Evolutionary conservation across 345 rosid species (phyloP), one percentile per base, ranked within the genome.

Genomic region (Arabis alpina): DNA sequence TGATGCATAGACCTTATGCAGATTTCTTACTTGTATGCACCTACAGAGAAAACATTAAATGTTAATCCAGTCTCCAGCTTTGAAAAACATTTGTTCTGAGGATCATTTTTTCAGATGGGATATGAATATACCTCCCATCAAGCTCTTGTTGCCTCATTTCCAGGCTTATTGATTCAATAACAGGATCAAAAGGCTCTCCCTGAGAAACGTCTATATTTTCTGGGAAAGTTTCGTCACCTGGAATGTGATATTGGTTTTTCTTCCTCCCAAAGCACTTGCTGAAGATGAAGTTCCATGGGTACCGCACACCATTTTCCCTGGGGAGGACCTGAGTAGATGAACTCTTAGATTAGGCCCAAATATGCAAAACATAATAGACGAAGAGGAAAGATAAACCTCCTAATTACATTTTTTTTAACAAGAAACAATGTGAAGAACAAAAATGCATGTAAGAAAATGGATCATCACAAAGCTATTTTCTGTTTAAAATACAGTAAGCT

Each of bases 141-240:
- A 86, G 84, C 79, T 91, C 98, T 77, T 85, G 97, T 76, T 89
- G 98, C 81, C 92, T 89, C 98, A 93, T 93, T 62, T 93, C 98
- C 85, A 93, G 80, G 78, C 90, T 93, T 76, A 93, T 81, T 48
- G 88, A 78, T 83, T 93, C 98, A 23, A 81, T 60, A 68, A 80
- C 87, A 52, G 90, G 84, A 73, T 72, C 81, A 63, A 61, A 65
- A 67, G 40, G 49, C 70, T 77, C 88, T 69, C 77, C 82, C 68
- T 74, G 62, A 64, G 70, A 27, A 70, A 30, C 56, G 5, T 51
- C 81, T 60, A 74, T 68, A 64, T 73, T 71, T 49, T 41, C 70
- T 8, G 75, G 64, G 47, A 52, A 56, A 50, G 68, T 52, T 67
- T 74, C 82, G 27, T 56, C 70, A 72, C 56, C 75, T 27, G 82